Evolutionary conservation across 176 grass and related monocot species (phyloP), one percentile per base, ranked within the genome.

Genomic region (Triticum monococcum): DNA sequence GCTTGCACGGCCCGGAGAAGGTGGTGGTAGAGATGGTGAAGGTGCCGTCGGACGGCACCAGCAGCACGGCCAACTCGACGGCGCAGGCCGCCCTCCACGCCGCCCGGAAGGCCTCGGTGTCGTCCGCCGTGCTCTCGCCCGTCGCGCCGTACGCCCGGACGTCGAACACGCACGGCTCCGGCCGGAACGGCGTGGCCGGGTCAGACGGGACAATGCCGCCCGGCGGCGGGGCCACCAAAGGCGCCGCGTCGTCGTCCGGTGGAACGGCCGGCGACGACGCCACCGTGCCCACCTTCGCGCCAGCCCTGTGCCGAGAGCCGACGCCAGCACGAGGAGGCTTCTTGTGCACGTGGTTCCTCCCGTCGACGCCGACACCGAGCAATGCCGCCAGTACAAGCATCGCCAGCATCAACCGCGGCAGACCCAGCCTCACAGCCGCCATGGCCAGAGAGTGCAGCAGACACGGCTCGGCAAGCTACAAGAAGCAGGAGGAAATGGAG

Each of bases 1-100:
- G 87, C 64, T 91, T 86, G 79, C 95, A 98, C 28, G 95, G 95
- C 16, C 91, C 95, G 48, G 92, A 80, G 86, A 98, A 98, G 28
- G 88, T 95, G 77, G 89, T 98, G 56, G 95, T 70, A 23, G 92
- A 91, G 37, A 98, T 88, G 79, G 90, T 89, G 88, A 98, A 98
- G 35, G 92, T 83, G 40, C 91, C 92, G 20, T 98, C 92, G 9
- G 91, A 84, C 12, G 95, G 95, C 54, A 95, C 92, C 16, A 91
- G 86, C 24, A 98, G 36, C 20, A 89, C 68, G 40, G 91, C 85
- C 1, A 87, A 88, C 28, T 91, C 89, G 0, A 89, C 85, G 14
- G 88, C 88, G 81, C 95, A 98, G 23, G 93, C 93, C 43, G 46
- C 93, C 71, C 11, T 87, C 95, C 92, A 98, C 8, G 92, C 91